These are phyloP conservation scores for Chlamydomonas urium DNA, from an alignment of 139 green algal genomes.

Conservation along the genomic window DNA sequence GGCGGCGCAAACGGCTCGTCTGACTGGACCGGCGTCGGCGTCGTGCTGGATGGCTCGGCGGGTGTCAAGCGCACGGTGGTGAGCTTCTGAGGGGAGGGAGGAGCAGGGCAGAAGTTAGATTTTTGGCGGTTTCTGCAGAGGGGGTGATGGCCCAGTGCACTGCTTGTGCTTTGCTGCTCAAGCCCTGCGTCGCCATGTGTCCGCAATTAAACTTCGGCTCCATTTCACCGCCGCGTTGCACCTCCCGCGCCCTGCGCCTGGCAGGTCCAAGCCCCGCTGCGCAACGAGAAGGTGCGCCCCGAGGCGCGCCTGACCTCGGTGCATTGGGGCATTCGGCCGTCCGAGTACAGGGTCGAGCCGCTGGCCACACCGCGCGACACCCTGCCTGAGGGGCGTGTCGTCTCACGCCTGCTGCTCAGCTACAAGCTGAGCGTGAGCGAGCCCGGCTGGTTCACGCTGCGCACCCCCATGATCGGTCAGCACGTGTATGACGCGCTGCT, in stretches of 20 bases:
- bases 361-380: slow-evolving; percentile 5
- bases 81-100: not conserved
- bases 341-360: slow-evolving; percentile 33
- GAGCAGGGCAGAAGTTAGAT: too few species aligned
- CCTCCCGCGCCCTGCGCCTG: too few species aligned
- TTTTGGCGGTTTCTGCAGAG: too few species aligned
- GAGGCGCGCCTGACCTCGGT: slow-evolving; percentile 56
- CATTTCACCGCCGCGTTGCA: too few species aligned
- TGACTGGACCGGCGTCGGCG: not conserved
- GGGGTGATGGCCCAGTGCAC: too few species aligned
- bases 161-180: too few species aligned
- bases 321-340: slow-evolving; percentile 42
- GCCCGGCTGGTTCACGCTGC: slow-evolving; percentile 62
- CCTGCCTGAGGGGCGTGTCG: slow-evolving; percentile 35
- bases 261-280: slow-evolving; percentile 2
- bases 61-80: not conserved
- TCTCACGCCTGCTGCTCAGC: slow-evolving; percentile 71
- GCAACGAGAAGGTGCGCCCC: slow-evolving; percentile 42
- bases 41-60: slow-evolving; percentile 30
- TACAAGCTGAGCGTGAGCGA: slow-evolving; percentile 79
- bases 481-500: slow-evolving; percentile 68
- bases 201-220: too few species aligned
- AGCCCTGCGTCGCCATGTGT: too few species aligned
- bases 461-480: not conserved
- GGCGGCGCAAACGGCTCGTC: too few species aligned